A percentile compares a stretch with the other conserved stretches of the same genome.
Evolutionary conservation across 1,139 yeast species (phyloP).

Genomic region (Yamadazyma conglobata): DNA sequence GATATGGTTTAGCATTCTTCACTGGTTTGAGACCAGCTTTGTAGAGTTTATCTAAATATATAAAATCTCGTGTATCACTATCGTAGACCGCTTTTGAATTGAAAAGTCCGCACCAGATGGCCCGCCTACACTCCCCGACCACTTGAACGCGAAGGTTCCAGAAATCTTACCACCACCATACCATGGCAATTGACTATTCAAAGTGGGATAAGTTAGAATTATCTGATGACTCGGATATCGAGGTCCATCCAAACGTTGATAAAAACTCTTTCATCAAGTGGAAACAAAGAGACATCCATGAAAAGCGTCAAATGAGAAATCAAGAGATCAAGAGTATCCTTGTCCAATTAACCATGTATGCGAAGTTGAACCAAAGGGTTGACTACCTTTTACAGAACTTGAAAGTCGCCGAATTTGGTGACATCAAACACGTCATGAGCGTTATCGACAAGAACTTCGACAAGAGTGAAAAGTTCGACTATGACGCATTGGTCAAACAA

Average conservation of each 20-base stretch:
- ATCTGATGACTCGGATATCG: conserved; percentile 94
- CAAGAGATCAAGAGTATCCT: conserved; percentile 70
- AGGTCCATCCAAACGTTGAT: conserved; percentile 98
- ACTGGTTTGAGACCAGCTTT: conserved; percentile 57
- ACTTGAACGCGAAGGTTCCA: conserved; percentile 5
- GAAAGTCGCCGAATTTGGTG: conserved; percentile 37
- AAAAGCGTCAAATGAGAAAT: conserved; percentile 79
- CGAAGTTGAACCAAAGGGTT: conserved; percentile 67
- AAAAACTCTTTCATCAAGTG: conserved; percentile 87
- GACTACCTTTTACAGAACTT: conserved; percentile 52
- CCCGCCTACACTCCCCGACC: too few species aligned
- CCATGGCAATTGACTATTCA: conserved; percentile 87
- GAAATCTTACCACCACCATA: conserved; percentile 4
- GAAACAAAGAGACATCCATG: conserved; percentile 98
- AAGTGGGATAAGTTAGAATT: conserved; percentile 97
- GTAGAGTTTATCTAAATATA: too few species aligned
- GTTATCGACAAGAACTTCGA: conserved; percentile 53
- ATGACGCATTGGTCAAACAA: conserved; percentile 31
- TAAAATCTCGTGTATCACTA: too few species aligned
- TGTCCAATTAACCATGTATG: conserved; percentile 74
- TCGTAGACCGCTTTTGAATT: too few species aligned
- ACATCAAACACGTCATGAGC: conserved; percentile 35
- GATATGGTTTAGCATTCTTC: conserved; percentile 64
- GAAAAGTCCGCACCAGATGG: too few species aligned
- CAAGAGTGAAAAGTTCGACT: conserved; percentile 50